These are phyloP conservation scores for Primulina huaijiensis DNA, from an alignment of 257 asterid genomes.

Conservation along the genomic window DNA sequence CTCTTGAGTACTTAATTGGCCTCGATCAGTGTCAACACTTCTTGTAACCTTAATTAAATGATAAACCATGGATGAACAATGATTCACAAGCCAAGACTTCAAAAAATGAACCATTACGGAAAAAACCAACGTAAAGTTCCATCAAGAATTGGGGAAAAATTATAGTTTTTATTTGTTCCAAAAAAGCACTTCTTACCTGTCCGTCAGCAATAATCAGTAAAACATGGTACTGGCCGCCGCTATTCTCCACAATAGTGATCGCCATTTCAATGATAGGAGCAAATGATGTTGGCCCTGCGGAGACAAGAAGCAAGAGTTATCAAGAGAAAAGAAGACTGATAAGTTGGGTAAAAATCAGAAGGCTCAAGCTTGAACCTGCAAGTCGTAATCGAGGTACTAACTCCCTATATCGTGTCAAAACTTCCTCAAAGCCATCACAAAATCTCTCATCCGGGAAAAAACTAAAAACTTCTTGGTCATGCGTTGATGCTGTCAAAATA, in stretches of 20 bases:
- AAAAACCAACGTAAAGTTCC: background rate
- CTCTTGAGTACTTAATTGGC: slow-evolving; percentile 88
- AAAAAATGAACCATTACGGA: background rate
- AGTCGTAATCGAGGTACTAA: slow-evolving; percentile 87
- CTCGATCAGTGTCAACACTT: slow-evolving; percentile 77
- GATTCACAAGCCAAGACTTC: slow-evolving; percentile 12
- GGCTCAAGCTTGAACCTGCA: slow-evolving; percentile 47
- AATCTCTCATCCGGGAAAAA: slow-evolving; percentile 73
- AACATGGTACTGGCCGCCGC: slow-evolving; percentile 92
- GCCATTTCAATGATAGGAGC: slow-evolving; percentile 91
- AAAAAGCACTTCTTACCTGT: slow-evolving; percentile 44
- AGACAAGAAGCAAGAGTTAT: slow-evolving; percentile 12
- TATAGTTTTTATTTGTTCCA: background rate
- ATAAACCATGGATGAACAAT: background rate
- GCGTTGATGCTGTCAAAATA: slow-evolving; percentile 81
- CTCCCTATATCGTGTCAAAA: slow-evolving; percentile 74
- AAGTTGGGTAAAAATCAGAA: slow-evolving; percentile 1
- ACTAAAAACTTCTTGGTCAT: slow-evolving; percentile 92
- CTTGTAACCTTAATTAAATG: slow-evolving; percentile 62
- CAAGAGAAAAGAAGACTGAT: slow-evolving; percentile 8
- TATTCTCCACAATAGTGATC: slow-evolving; percentile 79
- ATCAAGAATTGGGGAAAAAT: background rate
- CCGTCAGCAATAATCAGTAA: slow-evolving; percentile 87
- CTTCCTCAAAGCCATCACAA: slow-evolving; percentile 96
- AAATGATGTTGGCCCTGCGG: slow-evolving; percentile 87